Evolutionary conservation across 805 yeast species (phyloP).

Genomic region (Yamadazyma paraphyllophila): DNA sequence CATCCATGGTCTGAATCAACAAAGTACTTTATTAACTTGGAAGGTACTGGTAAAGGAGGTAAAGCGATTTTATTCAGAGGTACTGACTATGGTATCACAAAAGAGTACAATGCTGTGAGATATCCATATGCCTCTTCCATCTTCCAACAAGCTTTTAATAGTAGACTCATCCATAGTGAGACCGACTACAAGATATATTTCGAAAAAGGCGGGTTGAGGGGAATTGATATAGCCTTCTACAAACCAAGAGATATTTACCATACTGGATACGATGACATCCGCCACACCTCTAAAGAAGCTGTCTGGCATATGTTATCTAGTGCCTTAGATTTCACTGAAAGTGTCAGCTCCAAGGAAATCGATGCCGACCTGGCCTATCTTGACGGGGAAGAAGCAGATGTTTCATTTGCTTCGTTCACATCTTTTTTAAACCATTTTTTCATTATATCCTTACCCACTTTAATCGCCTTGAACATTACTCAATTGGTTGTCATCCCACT

Average conservation of each 20-base stretch:
- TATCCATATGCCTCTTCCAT: slow-evolving; percentile 78
- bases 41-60: slow-evolving; percentile 93
- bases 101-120: slow-evolving; percentile 52
- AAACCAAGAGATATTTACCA: slow-evolving; percentile 84
- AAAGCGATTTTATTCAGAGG: slow-evolving; percentile 79
- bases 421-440: slow-evolving; percentile 62
- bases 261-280: slow-evolving; percentile 68
- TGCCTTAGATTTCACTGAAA: slow-evolving; percentile 56
- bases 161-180: slow-evolving; percentile 69
- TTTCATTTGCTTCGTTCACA: slow-evolving; percentile 55
- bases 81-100: slow-evolving; percentile 72
- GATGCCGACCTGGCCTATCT: slow-evolving; percentile 30
- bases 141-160: slow-evolving; percentile 81
- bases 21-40: slow-evolving; percentile 71
- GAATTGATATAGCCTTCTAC: slow-evolving; percentile 87
- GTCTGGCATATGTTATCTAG: slow-evolving; percentile 83
- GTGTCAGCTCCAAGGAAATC: slow-evolving; percentile 33
- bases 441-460: slow-evolving; percentile 48
- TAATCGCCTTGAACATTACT: slow-evolving; percentile 53
- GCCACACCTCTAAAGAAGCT: slow-evolving; percentile 61
- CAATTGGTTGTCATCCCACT: slow-evolving; percentile 57
- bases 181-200: slow-evolving; percentile 80
- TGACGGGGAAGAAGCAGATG: slow-evolving; percentile 19
- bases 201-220: slow-evolving; percentile 63
- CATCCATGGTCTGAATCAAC: slow-evolving; percentile 72